These are phyloP conservation scores for Ensete ventricosum DNA, from an alignment of 176 grass and related monocot genomes.

Conservation along the genomic window DNA sequence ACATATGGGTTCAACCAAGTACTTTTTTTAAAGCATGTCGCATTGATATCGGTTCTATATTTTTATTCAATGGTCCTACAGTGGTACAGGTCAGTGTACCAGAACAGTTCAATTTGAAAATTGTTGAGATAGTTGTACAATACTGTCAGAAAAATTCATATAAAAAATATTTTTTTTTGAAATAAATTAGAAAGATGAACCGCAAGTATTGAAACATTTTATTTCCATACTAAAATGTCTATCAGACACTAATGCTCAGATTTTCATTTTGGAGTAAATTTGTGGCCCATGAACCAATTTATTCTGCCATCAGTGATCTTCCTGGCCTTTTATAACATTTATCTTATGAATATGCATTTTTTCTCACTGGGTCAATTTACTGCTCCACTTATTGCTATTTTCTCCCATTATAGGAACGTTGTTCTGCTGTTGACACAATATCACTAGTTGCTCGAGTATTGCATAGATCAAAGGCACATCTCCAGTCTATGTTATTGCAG, in stretches of 20 bases:
- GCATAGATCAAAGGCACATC: slow-evolving; percentile 75
- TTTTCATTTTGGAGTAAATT: not conserved
- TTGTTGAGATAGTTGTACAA: too few relatives aligned
- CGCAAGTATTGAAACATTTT: not conserved
- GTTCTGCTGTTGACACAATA: slow-evolving; percentile 78
- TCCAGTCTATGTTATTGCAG: slow-evolving; percentile 63
- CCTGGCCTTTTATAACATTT: not conserved
- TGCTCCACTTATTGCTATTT: not conserved
- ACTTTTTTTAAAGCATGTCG: too few relatives aligned
- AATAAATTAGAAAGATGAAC: too few relatives aligned
- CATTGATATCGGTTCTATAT: too few relatives aligned
- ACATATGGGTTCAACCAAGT: too few relatives aligned
- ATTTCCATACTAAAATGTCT: not conserved
- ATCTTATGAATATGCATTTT: not conserved
- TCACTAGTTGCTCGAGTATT: slow-evolving; percentile 82
- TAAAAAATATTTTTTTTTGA: too few relatives aligned
- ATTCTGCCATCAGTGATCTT: not conserved
- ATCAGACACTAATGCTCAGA: not conserved
- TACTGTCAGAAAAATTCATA: too few relatives aligned
- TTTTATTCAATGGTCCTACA: too few relatives aligned
- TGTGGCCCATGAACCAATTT: not conserved
- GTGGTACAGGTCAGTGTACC: too few relatives aligned
- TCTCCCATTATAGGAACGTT: slow-evolving; percentile 57
- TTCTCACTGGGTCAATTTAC: not conserved
- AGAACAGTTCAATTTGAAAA: too few relatives aligned